Evolutionary conservation across 805 yeast genomes (phyloP).

Genomic region (Candida hispaniensis): DNA sequence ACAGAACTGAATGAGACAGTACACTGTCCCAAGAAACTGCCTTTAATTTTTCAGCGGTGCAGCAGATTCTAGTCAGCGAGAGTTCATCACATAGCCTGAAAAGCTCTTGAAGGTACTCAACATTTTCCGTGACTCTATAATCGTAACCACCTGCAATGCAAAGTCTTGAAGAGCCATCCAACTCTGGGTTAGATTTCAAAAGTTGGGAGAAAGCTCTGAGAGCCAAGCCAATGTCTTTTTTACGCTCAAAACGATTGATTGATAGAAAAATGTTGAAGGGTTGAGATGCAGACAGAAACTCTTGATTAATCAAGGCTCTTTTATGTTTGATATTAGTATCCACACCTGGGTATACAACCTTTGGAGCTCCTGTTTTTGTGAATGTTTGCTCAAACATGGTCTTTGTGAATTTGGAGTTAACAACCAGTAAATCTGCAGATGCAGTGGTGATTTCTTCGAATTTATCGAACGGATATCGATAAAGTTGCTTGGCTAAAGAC

Average conservation of each 20-base stretch:
- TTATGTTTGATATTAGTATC: slow-evolving; percentile 28
- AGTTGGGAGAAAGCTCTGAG: slow-evolving; percentile 48
- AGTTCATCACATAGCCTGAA: slow-evolving; percentile 24
- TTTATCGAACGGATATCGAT: slow-evolving; percentile 75
- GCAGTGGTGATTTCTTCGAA: slow-evolving; percentile 74
- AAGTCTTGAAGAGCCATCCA: slow-evolving; percentile 35
- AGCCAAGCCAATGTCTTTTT: slow-evolving; percentile 75
- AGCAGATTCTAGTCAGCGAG: background rate
- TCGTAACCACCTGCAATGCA: slow-evolving; percentile 92
- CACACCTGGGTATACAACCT: slow-evolving; percentile 73
- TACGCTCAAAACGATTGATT: slow-evolving; percentile 79
- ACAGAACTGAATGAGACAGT: slow-evolving; percentile 41
- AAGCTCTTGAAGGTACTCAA: slow-evolving; percentile 54
- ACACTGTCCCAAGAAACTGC: slow-evolving; percentile 3
- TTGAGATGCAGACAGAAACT: slow-evolving; percentile 17
- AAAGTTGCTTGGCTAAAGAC: slow-evolving; percentile 45
- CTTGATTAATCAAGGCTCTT: slow-evolving; percentile 11
- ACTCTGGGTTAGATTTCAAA: slow-evolving; percentile 27
- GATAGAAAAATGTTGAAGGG: slow-evolving; percentile 45
- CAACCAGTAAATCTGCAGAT: slow-evolving; percentile 68
- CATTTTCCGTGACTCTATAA: slow-evolving; percentile 61
- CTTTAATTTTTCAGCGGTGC: slow-evolving; percentile 1
- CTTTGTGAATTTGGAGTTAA: slow-evolving; percentile 78
- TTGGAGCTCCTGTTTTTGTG: slow-evolving; percentile 33
- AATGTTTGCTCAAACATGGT: slow-evolving; percentile 59